Percentiles rank a stretch among this genome's conserved stretches.
Evolutionary conservation across 1,284 basidiomycete genomes (phyloP).

Genomic region (Apiotrichum domesticum): DNA sequence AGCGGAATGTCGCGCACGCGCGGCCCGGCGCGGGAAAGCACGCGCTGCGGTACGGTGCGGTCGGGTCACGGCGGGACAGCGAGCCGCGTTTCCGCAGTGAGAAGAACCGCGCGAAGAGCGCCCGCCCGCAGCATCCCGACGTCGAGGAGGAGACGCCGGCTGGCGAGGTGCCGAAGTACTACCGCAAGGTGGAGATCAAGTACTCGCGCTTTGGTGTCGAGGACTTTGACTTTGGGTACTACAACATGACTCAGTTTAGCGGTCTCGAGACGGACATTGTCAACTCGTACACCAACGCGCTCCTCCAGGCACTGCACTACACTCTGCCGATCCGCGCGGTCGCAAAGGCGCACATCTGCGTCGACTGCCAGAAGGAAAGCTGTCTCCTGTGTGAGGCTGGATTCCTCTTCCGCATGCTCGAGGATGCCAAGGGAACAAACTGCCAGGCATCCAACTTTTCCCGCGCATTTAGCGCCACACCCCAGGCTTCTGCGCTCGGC

Average conservation of each 20-base stretch:
- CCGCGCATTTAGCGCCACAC: conserved; percentile 72
- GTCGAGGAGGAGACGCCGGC: conserved; percentile 27
- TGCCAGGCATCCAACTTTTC: conserved; percentile 97
- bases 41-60: conserved; percentile 18
- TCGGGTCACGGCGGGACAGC: conserved; percentile 40
- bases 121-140: conserved; percentile 1
- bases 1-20: conserved; percentile 63
- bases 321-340: conserved; percentile 67
- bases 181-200: conserved; percentile 91
- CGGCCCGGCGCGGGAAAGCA: conserved; percentile 38
- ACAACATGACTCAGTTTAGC: conserved; percentile 81
- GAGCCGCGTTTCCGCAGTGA: conserved; percentile 77
- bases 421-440: conserved; percentile 88
- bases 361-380: conserved; percentile 78
- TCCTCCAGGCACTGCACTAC: conserved; percentile 88
- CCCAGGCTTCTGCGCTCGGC: conserved; percentile 77
- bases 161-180: conserved; percentile 68
- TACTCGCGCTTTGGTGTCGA: conserved; percentile 97
- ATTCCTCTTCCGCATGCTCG: conserved; percentile 90
- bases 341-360: conserved; percentile 85
- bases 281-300: conserved; percentile 93
- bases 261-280: conserved; percentile 96
- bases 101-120: conserved; percentile 50
- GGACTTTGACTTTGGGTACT: conserved; percentile 98
- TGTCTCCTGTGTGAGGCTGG: conserved; percentile 94